Percentiles rank a stretch among this genome's conserved stretches.
These are phyloP conservation scores for Clonostachys chloroleuca DNA, from an alignment of 2,329 filamentous ascomycete species.

Conservation along the genomic window DNA sequence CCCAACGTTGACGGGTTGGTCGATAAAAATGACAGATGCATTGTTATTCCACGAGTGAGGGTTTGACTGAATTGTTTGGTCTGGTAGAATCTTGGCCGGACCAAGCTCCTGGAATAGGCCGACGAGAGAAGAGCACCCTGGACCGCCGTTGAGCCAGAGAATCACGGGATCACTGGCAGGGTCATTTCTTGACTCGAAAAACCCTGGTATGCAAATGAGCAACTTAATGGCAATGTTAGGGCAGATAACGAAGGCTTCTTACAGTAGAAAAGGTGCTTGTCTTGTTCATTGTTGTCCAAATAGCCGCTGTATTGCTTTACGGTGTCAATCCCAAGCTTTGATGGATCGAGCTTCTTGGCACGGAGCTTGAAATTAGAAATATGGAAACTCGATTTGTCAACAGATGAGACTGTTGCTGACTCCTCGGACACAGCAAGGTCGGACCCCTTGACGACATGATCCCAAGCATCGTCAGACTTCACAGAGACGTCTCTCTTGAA, in stretches of 20 bases:
- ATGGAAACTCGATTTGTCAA: slow-evolving; percentile 26
- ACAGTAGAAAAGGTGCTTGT: slow-evolving; percentile 99
- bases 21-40: slow-evolving; percentile 97
- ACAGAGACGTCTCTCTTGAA: no score
- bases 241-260: slow-evolving; percentile 28
- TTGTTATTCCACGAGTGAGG: slow-evolving; percentile 94
- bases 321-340: slow-evolving; percentile 76
- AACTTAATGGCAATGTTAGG: no score
- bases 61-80: slow-evolving; percentile 80
- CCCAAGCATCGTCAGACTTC: slow-evolving; percentile 58
- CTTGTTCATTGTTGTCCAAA: slow-evolving; percentile 90
- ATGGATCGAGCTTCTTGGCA: slow-evolving; percentile 86
- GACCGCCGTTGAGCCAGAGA: slow-evolving; percentile 92
- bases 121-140: slow-evolving; percentile 93
- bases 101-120: slow-evolving; percentile 97
- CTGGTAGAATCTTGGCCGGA: slow-evolving; percentile 48
- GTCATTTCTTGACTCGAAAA: slow-evolving; percentile 39
- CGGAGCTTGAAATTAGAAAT: slow-evolving; percentile 85
- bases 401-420: slow-evolving; percentile 63
- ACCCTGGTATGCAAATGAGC: background rate
- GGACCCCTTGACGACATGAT: slow-evolving; percentile 81
- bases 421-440: slow-evolving; percentile 61
- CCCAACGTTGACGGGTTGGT: slow-evolving; percentile 97
- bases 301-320: slow-evolving; percentile 99
- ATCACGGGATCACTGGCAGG: slow-evolving; percentile 95